Conservation (phyloP, 2,329 filamentous ascomycete species). For the Fusarium humuli region DNA sequence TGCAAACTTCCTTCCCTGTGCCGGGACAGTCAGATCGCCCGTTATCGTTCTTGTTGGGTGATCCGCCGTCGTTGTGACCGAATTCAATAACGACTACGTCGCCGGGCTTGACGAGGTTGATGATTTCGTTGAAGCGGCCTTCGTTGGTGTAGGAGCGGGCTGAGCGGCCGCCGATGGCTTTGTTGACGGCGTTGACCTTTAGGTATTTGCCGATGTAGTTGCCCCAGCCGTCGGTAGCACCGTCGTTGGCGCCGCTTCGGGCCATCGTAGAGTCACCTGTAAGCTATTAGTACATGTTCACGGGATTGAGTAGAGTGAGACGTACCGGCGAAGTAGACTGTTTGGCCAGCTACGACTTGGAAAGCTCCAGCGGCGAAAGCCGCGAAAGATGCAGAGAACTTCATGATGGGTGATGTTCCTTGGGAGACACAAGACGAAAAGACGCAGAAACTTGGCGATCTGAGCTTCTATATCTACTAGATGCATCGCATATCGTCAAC, state of each 20-base stretch:
- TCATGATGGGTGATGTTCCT: conserved; percentile 33
- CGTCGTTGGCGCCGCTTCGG: conserved; percentile 55
- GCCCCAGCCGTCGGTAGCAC: conserved; percentile 68
- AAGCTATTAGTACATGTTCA: background rate
- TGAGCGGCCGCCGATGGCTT: conserved; percentile 73
- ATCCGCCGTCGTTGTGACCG: conserved; percentile 78
- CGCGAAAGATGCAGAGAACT: conserved; percentile 33
- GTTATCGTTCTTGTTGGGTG: conserved; percentile 66
- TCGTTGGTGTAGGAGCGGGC: conserved; percentile 75
- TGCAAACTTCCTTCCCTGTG: conserved; percentile 64
- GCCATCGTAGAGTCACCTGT: conserved; percentile 71
- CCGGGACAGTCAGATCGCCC: conserved; percentile 70
- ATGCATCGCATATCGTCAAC: background rate
- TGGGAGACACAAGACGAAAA: background rate
- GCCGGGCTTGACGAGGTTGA: conserved; percentile 62
- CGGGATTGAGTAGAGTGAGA: accelerated
- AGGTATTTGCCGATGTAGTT: conserved; percentile 66
- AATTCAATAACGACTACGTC: conserved; percentile 79
- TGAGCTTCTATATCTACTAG: conserved; percentile 7
- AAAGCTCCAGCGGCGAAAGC: conserved; percentile 35
- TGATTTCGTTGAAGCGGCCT: conserved; percentile 70
- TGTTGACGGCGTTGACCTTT: conserved; percentile 64
- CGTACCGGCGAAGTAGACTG: conserved; percentile 60
- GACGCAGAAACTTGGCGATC: background rate
- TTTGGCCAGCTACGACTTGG: conserved; percentile 22